These are phyloP conservation scores for Cryphonectria parasitica DNA, from an alignment of 2,329 filamentous ascomycete genomes.

Conservation along the genomic window DNA sequence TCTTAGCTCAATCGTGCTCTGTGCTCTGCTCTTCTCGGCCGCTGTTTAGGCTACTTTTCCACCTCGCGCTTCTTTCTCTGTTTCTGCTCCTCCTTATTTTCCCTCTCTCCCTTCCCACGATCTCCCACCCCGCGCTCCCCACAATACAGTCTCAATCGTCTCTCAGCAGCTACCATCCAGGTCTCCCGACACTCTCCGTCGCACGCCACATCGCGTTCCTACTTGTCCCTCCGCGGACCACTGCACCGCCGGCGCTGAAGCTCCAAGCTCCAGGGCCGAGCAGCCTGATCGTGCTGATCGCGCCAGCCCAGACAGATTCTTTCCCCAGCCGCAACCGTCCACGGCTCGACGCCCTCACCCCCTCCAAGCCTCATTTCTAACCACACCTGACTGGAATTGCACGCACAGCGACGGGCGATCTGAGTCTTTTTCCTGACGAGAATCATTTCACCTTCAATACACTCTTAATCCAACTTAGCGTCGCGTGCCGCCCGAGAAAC, in stretches of 20 bases:
- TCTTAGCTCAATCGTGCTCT: slow-evolving; percentile 16
- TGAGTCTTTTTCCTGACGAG: no score
- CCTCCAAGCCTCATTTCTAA: neutral
- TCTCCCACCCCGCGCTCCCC: neutral
- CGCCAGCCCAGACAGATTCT: slow-evolving; percentile 13
- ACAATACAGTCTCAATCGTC: neutral
- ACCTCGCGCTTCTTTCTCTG: slow-evolving; percentile 12
- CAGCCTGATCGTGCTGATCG: slow-evolving; percentile 10
- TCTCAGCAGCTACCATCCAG: neutral
- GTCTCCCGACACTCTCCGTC: neutral
- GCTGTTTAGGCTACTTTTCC: slow-evolving; percentile 13
- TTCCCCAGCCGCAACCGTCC: slow-evolving; percentile 6
- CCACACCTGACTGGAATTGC: slow-evolving; percentile 12
- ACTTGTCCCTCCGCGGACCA: neutral
- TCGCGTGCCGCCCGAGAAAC: neutral
- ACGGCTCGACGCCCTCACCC: neutral
- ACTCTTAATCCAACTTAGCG: neutral
- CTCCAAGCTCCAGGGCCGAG: slow-evolving; percentile 4
- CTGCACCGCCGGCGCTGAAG: slow-evolving; percentile 10
- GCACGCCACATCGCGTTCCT: neutral
- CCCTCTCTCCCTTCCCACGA: slow-evolving; percentile 7
- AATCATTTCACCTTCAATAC: neutral
- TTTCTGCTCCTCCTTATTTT: slow-evolving; percentile 7
- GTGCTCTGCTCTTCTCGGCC: slow-evolving; percentile 7
- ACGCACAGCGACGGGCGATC: neutral